Percentiles rank a stretch among this genome's conserved stretches.
Evolutionary conservation across 1,139 yeast genomes (phyloP).

Genomic region (Geotrichum aggregatum): DNA sequence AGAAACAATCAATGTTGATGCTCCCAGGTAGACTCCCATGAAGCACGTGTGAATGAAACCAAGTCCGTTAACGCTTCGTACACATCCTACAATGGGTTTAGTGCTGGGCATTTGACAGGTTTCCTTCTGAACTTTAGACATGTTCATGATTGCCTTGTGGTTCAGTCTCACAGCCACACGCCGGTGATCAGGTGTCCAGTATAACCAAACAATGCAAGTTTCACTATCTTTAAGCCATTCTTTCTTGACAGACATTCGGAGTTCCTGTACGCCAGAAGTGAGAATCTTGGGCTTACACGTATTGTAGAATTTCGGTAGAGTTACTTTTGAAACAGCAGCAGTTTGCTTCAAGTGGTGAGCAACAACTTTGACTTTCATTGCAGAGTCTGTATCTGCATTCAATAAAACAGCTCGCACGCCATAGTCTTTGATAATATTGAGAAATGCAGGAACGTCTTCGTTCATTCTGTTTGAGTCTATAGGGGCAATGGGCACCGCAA

Average conservation of each 20-base stretch:
- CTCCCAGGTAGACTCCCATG: constrained; percentile 81
- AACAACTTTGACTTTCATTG: constrained; percentile 65
- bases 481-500: constrained; percentile 77
- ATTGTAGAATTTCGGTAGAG: constrained; percentile 57
- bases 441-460: constrained; percentile 71
- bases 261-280: constrained; percentile 45
- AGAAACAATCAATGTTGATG: constrained; percentile 75
- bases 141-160: constrained; percentile 63
- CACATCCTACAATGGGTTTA: constrained; percentile 78
- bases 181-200: constrained; percentile 70
- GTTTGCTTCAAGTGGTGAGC: constrained; percentile 59
- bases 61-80: constrained; percentile 75
- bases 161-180: constrained; percentile 61
- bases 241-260: constrained; percentile 44
- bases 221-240: constrained; percentile 36
- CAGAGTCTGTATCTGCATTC: constrained; percentile 67
- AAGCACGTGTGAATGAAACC: constrained; percentile 83
- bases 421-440: constrained; percentile 64
- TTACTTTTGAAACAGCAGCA: constrained; percentile 42
- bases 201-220: constrained; percentile 58
- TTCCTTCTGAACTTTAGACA: constrained; percentile 86
- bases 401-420: constrained; percentile 69
- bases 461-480: constrained; percentile 63
- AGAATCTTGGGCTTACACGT: constrained; percentile 65
- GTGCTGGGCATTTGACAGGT: constrained; percentile 77